Conservation (phyloP, 2,329 filamentous ascomycete species). For the Trichoderma afroharzianum region DNA sequence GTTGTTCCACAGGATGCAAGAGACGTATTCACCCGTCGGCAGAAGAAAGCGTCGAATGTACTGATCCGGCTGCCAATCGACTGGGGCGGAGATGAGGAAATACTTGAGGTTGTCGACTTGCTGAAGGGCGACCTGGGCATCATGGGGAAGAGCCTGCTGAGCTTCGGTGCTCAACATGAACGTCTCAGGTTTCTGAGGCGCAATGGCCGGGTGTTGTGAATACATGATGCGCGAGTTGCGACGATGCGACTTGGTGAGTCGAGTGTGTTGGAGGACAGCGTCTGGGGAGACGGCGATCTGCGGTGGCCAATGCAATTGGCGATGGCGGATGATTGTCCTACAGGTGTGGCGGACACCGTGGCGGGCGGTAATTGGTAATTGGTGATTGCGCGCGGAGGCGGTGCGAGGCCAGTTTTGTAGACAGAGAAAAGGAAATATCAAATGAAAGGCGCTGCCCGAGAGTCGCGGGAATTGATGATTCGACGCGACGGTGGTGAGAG, state of each 20-base stretch:
- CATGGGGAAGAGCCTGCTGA: constrained; percentile 91
- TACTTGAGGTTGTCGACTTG: constrained; percentile 99
- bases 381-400: neutral
- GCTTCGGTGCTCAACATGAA: constrained; percentile 98
- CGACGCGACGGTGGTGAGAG: constrained; percentile 23
- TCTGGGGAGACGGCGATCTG: neutral
- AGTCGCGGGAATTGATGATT: constrained; percentile 22
- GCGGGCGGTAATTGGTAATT: constrained; percentile 1
- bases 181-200: constrained; percentile 94
- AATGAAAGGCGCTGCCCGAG: constrained; percentile 34
- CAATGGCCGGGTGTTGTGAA: constrained; percentile 81
- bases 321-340: constrained; percentile 2
- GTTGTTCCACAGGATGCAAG: constrained; percentile 96
- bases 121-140: constrained; percentile 94
- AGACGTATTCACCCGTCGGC: constrained; percentile 97
- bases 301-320: constrained; percentile 13
- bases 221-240: constrained; percentile 57
- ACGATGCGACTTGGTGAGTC: constrained; percentile 2
- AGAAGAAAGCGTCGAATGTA: constrained; percentile 94
- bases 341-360: neutral
- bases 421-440: constrained; percentile 5
- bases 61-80: constrained; percentile 95
- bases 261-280: neutral
- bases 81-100: constrained; percentile 96
- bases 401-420: neutral